A percentile compares a stretch with the other conserved stretches of the same genome.
These are phyloP conservation scores for Gyromitra esculenta DNA, from an alignment of 2,329 filamentous ascomycete genomes.

Conservation along the genomic window DNA sequence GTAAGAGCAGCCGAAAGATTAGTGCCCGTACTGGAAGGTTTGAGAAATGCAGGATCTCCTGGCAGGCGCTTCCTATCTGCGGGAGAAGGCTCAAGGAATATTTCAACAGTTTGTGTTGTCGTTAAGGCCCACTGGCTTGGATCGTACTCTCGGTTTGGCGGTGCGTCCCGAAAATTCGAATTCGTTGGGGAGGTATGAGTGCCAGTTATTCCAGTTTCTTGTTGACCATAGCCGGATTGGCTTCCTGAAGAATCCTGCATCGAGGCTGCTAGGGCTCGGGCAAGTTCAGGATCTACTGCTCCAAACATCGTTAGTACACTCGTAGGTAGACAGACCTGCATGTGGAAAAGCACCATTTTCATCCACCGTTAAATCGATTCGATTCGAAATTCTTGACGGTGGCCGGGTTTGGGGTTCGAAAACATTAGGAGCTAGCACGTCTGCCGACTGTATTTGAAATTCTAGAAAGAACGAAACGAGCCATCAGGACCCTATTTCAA, in stretches of 20 bases:
- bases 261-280: constrained; percentile 55
- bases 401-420: constrained; percentile 51
- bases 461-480: constrained; percentile 27
- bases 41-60: constrained; percentile 57
- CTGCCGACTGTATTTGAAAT: constrained; percentile 52
- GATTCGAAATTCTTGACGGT: constrained; percentile 52
- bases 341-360: constrained; percentile 36
- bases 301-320: constrained; percentile 24
- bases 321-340: constrained; percentile 1
- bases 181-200: constrained; percentile 54
- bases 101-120: constrained; percentile 55
- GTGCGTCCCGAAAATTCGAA: constrained; percentile 55
- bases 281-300: constrained; percentile 53
- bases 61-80: constrained; percentile 53
- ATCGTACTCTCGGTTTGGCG: constrained; percentile 54
- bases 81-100: constrained; percentile 56
- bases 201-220: constrained; percentile 56
- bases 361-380: constrained; percentile 45
- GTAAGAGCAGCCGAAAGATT: constrained; percentile 55
- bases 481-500: constrained; percentile 18
- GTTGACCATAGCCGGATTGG: constrained; percentile 48
- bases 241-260: constrained; percentile 53
- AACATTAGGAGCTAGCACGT: constrained; percentile 33
- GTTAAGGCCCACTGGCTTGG: constrained; percentile 56
- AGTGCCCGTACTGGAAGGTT: constrained; percentile 52